Conservation (phyloP, 768 basidiomycete genomes). For the Podaxis mareebaensis region DNA sequence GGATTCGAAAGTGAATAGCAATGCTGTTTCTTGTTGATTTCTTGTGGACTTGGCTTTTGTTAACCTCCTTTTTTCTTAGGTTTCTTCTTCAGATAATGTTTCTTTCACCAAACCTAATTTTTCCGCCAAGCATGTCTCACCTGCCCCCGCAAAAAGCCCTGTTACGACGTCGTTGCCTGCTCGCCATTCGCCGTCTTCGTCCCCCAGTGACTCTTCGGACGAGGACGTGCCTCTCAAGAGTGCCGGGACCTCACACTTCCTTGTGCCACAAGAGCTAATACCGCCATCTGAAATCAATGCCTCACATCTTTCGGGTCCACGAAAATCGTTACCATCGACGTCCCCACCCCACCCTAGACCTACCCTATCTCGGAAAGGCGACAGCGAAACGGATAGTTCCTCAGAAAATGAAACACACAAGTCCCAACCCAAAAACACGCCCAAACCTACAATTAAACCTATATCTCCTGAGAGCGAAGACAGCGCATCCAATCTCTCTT, state of each 20-base stretch:
- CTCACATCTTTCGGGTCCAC: neutral
- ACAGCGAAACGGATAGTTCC: neutral
- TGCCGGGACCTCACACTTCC: neutral
- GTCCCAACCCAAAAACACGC: no score
- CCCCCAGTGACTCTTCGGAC: neutral
- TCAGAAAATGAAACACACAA: neutral
- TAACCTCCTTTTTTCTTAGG: neutral
- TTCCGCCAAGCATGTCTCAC: constrained; percentile 5
- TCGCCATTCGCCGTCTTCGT: neutral
- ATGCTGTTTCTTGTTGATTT: neutral
- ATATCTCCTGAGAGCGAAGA: neutral
- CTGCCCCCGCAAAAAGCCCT: neutral
- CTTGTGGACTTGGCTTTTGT: neutral
- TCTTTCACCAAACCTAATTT: constrained; percentile 1
- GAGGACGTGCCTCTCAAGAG: constrained; percentile 3
- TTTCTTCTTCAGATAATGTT: neutral
- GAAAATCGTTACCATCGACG: neutral
- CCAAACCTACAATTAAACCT: neutral
- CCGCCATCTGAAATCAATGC: neutral
- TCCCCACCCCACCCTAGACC: neutral
- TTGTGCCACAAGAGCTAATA: neutral
- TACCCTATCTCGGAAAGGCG: neutral
- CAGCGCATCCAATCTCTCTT: neutral
- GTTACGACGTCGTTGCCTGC: constrained; percentile 4
- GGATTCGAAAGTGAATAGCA: neutral